These are phyloP conservation scores for Coleophoma cylindrospora DNA, from an alignment of 2,329 filamentous ascomycete genomes.

Conservation along the genomic window DNA sequence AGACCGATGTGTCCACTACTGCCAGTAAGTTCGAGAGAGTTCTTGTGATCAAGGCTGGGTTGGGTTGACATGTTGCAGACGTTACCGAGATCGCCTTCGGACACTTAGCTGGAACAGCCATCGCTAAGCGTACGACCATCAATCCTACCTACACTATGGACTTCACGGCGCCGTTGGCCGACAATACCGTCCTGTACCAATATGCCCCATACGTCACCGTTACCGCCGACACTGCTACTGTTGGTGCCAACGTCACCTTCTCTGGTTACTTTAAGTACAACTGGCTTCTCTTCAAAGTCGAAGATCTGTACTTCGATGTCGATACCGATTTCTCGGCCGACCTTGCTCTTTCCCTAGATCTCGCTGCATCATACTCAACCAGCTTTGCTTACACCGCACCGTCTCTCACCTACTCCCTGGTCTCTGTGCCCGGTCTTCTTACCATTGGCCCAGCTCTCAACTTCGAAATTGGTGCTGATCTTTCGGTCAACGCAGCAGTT, in stretches of 20 bases:
- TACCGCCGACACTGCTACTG: conserved; percentile 28
- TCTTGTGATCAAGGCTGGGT: not conserved
- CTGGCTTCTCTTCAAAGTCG: conserved; percentile 27
- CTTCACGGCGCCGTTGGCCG: conserved; percentile 16
- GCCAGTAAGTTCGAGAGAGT: conserved; percentile 25
- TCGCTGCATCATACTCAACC: conserved; percentile 28
- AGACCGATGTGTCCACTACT: conserved; percentile 27
- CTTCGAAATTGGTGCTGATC: conserved; percentile 32
- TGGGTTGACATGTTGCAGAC: conserved; percentile 7
- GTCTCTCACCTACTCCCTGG: conserved; percentile 28
- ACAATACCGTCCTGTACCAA: conserved; percentile 25
- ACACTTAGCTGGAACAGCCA: conserved; percentile 16
- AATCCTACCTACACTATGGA: conserved; percentile 21
- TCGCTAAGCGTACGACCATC: conserved; percentile 16
- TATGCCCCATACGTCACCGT: conserved; percentile 27
- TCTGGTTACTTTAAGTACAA: conserved; percentile 38
- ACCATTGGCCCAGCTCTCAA: conserved; percentile 31
- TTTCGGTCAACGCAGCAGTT: conserved; percentile 29
- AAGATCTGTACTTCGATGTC: conserved; percentile 36
- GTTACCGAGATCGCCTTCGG: conserved; percentile 21
- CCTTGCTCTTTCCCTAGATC: conserved; percentile 29
- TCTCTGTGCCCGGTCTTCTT: conserved; percentile 36
- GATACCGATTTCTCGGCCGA: conserved; percentile 32
- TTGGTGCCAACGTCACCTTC: conserved; percentile 32
- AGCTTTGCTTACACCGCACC: conserved; percentile 30